Conservation (phyloP, 176 grass and related monocot species). For the Aegilops tauschii region DNA sequence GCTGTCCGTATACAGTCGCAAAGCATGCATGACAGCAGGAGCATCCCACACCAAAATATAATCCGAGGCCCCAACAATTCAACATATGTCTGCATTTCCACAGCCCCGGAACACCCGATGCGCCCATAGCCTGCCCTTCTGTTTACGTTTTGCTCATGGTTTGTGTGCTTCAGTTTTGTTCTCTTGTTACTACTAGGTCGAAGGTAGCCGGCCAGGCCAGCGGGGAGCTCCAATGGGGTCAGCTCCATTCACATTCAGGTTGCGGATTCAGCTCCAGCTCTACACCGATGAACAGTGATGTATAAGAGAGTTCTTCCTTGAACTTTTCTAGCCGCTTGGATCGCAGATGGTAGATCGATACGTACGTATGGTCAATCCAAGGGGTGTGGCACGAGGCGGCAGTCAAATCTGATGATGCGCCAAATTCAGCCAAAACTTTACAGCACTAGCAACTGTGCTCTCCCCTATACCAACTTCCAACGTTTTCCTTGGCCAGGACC, state of each 20-base stretch:
- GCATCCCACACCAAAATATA: not conserved
- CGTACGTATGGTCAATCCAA: not conserved
- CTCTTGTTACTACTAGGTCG: not conserved
- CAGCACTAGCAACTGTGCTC: constrained; percentile 2
- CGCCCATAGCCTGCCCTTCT: not conserved
- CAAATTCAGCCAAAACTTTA: constrained; percentile 26
- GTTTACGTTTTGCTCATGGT: not conserved
- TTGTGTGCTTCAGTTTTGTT: not conserved
- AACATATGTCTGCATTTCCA: constrained; percentile 33
- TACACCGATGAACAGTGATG: not conserved
- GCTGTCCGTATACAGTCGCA: not conserved
- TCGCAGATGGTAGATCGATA: not conserved
- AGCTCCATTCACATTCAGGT: not conserved
- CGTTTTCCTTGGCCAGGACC: not conserved
- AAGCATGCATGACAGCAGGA: not conserved
- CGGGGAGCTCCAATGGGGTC: not conserved
- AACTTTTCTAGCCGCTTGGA: not conserved
- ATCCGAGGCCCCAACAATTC: not conserved
- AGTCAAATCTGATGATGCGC: constrained; percentile 38
- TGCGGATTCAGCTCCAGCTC: not conserved
- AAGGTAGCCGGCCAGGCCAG: not conserved
- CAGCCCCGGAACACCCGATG: not conserved
- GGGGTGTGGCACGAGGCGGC: constrained; percentile 7
- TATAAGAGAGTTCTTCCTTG: not conserved
- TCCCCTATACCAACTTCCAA: not conserved